Evolutionary conservation across 495 filamentous ascomycete species (phyloP).

Genomic region (Penicillium bovifimosum): DNA sequence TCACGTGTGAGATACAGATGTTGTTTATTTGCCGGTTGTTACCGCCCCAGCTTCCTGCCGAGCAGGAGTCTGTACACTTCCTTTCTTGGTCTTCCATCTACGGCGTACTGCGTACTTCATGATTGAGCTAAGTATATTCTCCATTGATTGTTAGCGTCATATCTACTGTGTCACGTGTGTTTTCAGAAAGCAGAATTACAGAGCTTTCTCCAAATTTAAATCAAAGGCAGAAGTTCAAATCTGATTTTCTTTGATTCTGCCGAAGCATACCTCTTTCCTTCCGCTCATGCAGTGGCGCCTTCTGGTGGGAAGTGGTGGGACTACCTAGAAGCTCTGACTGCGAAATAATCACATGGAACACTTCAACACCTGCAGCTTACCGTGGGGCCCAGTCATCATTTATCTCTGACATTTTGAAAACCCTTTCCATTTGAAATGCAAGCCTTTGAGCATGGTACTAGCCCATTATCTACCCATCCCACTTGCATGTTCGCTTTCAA

Average conservation of each 20-base stretch:
- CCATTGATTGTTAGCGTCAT: background rate
- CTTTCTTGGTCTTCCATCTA: background rate
- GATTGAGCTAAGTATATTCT: too few species aligned
- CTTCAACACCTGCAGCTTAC: too few species aligned
- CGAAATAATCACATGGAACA: too few species aligned
- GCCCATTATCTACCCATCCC: too few species aligned
- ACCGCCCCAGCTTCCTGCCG: background rate
- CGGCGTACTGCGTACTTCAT: too few species aligned
- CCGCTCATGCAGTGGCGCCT: background rate
- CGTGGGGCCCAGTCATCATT: too few species aligned
- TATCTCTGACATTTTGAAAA: too few species aligned
- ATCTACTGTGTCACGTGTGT: background rate
- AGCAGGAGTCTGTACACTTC: background rate
- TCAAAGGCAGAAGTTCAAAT: background rate
- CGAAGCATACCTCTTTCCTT: background rate
- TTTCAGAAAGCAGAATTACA: too few species aligned
- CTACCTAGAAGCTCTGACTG: too few species aligned
- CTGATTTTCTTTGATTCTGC: background rate
- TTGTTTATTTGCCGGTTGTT: background rate
- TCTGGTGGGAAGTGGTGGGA: too few species aligned
- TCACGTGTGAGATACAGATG: slow-evolving; percentile 21
- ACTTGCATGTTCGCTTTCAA: background rate
- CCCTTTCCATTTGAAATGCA: background rate
- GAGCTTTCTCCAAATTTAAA: too few species aligned
- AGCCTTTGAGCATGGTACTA: background rate